Percentiles rank a stretch among this genome's conserved stretches.
Conservation (phyloP, 768 basidiomycete genomes). For the Russula abietina region DNA sequence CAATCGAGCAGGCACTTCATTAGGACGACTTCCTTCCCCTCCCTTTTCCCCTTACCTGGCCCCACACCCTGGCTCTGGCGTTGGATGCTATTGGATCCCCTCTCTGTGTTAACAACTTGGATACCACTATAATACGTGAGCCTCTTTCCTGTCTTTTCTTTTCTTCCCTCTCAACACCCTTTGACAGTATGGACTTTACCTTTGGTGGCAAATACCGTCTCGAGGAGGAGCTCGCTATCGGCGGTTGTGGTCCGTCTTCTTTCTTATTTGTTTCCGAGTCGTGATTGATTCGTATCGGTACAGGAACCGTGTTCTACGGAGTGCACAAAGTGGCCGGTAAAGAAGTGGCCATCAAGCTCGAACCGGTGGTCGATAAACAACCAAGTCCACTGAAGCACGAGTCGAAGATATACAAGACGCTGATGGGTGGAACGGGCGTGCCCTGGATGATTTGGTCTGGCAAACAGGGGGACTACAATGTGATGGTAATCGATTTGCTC, state of each 20-base stretch:
- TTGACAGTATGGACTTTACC: conserved; percentile 33
- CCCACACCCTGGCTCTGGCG: background rate
- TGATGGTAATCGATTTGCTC: conserved; percentile 95
- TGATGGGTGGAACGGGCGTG: conserved; percentile 84
- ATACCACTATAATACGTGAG: conserved; percentile 7
- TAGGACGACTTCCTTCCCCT: background rate
- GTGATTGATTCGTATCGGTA: background rate
- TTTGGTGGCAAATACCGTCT: conserved; percentile 75
- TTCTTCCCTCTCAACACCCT: background rate
- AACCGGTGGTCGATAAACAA: conserved; percentile 48
- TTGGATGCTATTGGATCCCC: conserved; percentile 8
- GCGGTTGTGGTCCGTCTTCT: conserved; percentile 59
- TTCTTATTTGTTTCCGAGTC: background rate
- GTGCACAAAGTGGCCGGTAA: conserved; percentile 78
- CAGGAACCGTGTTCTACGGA: conserved; percentile 72
- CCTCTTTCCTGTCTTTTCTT: background rate
- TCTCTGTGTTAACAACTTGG: background rate
- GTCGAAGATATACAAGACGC: conserved; percentile 85
- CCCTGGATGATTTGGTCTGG: conserved; percentile 93
- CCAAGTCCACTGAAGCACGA: conserved; percentile 78
- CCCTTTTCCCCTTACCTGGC: background rate
- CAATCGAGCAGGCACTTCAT: background rate
- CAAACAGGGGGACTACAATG: conserved; percentile 89
- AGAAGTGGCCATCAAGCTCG: conserved; percentile 79
- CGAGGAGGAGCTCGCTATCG: conserved; percentile 75